Conservation (phyloP, 768 basidiomycete species). For the Mycena albidolilacea region DNA sequence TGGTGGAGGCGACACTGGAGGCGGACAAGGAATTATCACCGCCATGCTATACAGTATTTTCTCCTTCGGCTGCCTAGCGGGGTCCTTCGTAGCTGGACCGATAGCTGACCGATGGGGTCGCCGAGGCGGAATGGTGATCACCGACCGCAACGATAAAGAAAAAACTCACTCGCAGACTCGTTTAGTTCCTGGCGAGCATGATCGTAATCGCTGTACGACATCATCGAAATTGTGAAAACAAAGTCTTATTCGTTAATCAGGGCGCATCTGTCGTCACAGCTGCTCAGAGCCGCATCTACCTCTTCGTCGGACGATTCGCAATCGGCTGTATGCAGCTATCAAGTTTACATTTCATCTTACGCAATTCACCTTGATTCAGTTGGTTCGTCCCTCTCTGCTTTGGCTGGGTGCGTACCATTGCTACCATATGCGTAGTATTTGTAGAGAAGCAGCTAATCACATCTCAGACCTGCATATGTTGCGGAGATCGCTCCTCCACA, state of each 20-base stretch:
- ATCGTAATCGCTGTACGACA: constrained; percentile 50
- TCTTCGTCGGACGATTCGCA: constrained; percentile 34
- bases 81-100: constrained; percentile 58
- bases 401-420: constrained; percentile 58
- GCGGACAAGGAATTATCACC: constrained; percentile 60
- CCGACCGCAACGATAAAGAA: background rate
- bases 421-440: constrained; percentile 29
- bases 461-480: constrained; percentile 60
- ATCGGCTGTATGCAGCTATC: constrained; percentile 20
- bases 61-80: constrained; percentile 48
- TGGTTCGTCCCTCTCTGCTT: constrained; percentile 24
- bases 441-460: constrained; percentile 48
- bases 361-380: background rate
- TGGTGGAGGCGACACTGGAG: constrained; percentile 55
- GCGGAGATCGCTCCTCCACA: constrained; percentile 74
- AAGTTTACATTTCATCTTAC: background rate
- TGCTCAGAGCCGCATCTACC: constrained; percentile 36
- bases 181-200: constrained; percentile 55
- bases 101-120: constrained; percentile 59
- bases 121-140: constrained; percentile 60
- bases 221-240: background rate
- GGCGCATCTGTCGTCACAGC: constrained; percentile 35
- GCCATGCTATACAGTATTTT: constrained; percentile 60
- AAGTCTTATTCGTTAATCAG: constrained; percentile 1
- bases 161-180: constrained; percentile 5